These are phyloP conservation scores for Mortierella sp. DNA, from an alignment of 371 early-diverging fungal species.

Conservation along the genomic window DNA sequence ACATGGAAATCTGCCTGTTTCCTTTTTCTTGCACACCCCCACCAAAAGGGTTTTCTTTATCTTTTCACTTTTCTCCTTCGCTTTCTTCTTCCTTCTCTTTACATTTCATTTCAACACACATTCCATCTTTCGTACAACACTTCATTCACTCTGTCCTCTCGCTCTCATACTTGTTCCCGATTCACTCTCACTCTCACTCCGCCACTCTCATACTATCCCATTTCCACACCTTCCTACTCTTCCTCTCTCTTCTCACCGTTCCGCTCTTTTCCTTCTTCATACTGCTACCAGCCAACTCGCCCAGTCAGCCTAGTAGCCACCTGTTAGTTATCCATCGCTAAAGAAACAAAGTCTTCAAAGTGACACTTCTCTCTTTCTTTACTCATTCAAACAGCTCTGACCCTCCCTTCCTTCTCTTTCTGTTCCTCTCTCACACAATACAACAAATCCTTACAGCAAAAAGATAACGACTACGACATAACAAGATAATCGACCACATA, in stretches of 20 bases:
- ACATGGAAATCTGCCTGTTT: slow-evolving; percentile 3
- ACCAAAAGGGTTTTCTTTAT: not conserved
- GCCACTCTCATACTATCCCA: not conserved
- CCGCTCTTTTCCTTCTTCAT: not conserved
- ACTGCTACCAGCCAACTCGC: not conserved
- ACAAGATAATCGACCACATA: not conserved
- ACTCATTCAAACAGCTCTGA: not conserved
- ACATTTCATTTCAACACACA: not conserved
- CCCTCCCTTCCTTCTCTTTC: slow-evolving; percentile 6
- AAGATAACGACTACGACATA: not conserved
- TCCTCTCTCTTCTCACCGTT: not conserved
- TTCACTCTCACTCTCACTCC: not conserved
- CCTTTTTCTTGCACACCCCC: not conserved
- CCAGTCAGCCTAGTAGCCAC: not conserved
- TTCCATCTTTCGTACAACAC: not conserved
- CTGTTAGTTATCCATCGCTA: slow-evolving; percentile 4
- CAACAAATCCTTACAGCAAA: not conserved
- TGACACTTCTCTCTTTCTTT: not conserved
- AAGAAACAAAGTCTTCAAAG: not conserved
- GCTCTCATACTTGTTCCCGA: not conserved
- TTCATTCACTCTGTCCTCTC: slow-evolving; percentile 2
- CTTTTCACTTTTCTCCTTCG: not conserved
- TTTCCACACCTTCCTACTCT: not conserved
- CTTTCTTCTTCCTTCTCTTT: not conserved
- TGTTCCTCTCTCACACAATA: not conserved